Conservation (phyloP, 2,329 filamentous ascomycete genomes). For the Xenoacremonium recifei region DNA sequence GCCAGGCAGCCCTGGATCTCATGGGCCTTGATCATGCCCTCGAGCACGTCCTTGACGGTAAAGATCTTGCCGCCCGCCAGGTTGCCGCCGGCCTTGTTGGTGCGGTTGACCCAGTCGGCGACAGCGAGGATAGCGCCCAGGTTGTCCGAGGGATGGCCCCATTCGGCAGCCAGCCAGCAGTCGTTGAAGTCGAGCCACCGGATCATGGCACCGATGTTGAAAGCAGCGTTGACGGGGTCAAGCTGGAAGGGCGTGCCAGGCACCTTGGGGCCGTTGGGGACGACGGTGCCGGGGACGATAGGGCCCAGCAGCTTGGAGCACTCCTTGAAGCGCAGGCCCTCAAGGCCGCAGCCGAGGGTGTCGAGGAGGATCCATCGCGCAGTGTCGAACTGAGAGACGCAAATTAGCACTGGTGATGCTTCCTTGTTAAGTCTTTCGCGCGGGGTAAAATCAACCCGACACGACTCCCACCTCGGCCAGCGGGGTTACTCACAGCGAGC, state of each 20-base stretch:
- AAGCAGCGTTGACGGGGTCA: slow-evolving; percentile 91
- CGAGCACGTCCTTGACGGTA: slow-evolving; percentile 85
- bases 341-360: slow-evolving; percentile 93
- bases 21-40: slow-evolving; percentile 98
- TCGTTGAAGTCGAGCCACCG: slow-evolving; percentile 99
- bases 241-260: slow-evolving; percentile 91
- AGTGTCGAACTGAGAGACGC: slow-evolving; percentile 83
- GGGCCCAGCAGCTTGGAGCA: slow-evolving; percentile 94
- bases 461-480: not conserved
- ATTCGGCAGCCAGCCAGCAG: slow-evolving; percentile 98
- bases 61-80: slow-evolving; percentile 85
- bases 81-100: slow-evolving; percentile 73
- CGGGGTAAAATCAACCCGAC: slow-evolving; percentile 15
- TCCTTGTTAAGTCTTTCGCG: slow-evolving; percentile 4
- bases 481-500: slow-evolving; percentile 69
- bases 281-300: slow-evolving; percentile 82
- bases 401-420: slow-evolving; percentile 12
- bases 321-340: slow-evolving; percentile 92
- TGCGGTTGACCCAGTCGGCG: slow-evolving; percentile 95
- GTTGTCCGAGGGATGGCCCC: slow-evolving; percentile 98
- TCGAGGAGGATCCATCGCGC: slow-evolving; percentile 96
- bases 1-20: slow-evolving; percentile 98
- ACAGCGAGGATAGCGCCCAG: slow-evolving; percentile 94
- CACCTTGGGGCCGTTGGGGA: slow-evolving; percentile 89
- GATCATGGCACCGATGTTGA: slow-evolving; percentile 99